phyloP scores from a whole-genome alignment of 331 rosid genomes.

The Cydonia oblonga region DNA sequence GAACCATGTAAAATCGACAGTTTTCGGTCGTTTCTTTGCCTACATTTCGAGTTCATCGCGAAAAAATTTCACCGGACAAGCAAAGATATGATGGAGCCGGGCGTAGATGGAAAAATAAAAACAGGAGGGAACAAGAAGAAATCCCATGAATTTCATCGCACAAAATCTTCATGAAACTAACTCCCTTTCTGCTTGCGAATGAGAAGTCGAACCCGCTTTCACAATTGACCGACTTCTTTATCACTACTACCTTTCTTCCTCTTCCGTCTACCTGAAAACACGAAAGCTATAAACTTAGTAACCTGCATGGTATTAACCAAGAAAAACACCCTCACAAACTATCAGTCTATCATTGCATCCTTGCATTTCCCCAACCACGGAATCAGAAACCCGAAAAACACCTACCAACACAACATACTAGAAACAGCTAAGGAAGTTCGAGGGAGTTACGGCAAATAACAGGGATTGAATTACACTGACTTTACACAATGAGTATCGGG shows the following conservation, averaged over 20 bases:
- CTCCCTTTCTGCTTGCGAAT: slow-evolving; percentile 26
- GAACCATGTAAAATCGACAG: not conserved
- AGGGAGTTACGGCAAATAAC: not conserved
- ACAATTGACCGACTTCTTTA: slow-evolving; percentile 21
- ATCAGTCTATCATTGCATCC: not conserved
- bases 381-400: not conserved
- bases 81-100: not conserved
- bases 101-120: not conserved
- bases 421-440: not conserved
- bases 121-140: not conserved
- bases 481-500: not conserved
- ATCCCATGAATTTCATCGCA: not conserved
- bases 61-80: not conserved
- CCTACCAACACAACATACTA: not conserved
- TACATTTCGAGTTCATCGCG: not conserved
- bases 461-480: not conserved
- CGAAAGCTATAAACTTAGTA: not conserved
- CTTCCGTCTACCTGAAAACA: slow-evolving; percentile 18
- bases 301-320: not conserved
- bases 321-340: not conserved
- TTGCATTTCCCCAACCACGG: not conserved
- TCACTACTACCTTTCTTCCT: slow-evolving; percentile 26
- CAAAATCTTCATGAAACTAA: slow-evolving; percentile 16
- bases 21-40: not conserved
- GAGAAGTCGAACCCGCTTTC: slow-evolving; percentile 6